Conservation (phyloP, 169 alveolate genomes). For the Cryptosporidium xiaoi region DNA sequence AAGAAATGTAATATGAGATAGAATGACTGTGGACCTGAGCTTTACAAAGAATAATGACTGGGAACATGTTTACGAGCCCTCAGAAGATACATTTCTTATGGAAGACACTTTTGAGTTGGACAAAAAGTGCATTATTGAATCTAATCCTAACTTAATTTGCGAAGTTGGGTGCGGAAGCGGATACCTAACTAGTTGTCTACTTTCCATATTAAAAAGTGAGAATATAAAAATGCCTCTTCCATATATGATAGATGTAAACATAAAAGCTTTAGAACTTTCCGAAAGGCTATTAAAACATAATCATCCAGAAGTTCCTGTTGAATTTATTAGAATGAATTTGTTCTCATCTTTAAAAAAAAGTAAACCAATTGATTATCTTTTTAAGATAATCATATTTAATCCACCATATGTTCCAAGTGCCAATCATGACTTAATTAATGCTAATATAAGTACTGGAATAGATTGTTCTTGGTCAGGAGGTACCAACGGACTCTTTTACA, state of each 20-base stretch:
- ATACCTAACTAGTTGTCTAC: slow-evolving; percentile 17
- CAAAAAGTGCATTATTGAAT: slow-evolving; percentile 2
- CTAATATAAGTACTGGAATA: neutral
- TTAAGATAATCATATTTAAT: slow-evolving; percentile 37
- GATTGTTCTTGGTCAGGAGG: slow-evolving; percentile 72
- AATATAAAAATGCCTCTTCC: slow-evolving; percentile 9
- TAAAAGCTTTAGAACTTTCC: slow-evolving; percentile 44
- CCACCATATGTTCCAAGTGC: slow-evolving; percentile 70
- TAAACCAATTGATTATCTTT: neutral
- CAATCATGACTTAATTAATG: slow-evolving; percentile 11
- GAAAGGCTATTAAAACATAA: slow-evolving; percentile 4
- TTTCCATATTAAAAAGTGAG: slow-evolving; percentile 3
- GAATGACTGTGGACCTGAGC: neutral
- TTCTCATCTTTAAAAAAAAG: slow-evolving; percentile 3
- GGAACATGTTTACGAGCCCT: slow-evolving; percentile 56
- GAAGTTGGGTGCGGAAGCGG: slow-evolving; percentile 75
- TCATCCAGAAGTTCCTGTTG: neutral
- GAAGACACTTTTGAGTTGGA: slow-evolving; percentile 40
- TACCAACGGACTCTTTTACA: slow-evolving; percentile 22
- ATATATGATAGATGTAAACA: slow-evolving; percentile 40
- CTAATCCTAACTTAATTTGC: slow-evolving; percentile 25
- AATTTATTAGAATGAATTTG: slow-evolving; percentile 18
- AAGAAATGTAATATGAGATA: no score
- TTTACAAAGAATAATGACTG: slow-evolving; percentile 30
- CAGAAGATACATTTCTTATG: slow-evolving; percentile 69